Base-by-base conservation (phyloP, 768 basidiomycete species). In the Naganishia friedmannii region DNA sequence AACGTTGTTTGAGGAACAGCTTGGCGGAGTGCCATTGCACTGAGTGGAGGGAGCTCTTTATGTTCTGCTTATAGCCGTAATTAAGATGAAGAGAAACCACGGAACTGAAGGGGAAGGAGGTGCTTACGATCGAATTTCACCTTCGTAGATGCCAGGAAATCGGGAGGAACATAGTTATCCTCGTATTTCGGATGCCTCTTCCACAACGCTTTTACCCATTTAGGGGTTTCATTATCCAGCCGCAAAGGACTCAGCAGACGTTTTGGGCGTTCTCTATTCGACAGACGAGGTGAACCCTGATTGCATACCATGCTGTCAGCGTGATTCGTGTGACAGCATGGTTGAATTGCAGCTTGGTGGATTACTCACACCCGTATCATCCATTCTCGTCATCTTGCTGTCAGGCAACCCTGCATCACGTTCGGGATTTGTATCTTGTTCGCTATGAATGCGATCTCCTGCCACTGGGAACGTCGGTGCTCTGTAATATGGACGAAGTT, bases 81-180 rank as follows among this genome's bases (percentile, higher is more conserved):
- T 88, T 78, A 42, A 12, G 48, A 12, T 54, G 37, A 26, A 9
- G 12, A 31, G 10, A 28, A 34, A 67, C 29, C 7, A 70, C 46
- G 28, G 28, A 67, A 65, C 79, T 34, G 10, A 17, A 28, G 28
- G 53, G 58, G 31, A 13, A 93, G 91, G 86, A 80, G 12, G 93
- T 94, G n/a, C 51, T 55, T 55, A 70, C 70, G n/a, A 21, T 53
- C 70, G 21, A 53, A 55, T 29, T 37, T 63, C 13, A 57, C 37
- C 26, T 53, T 45, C 12, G 71, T 55, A 12, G 69, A 63, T 2
- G 60, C 53, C 28, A 93, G 84, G 80, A 94, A 94, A 10, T 87
- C 84, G 8, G 84, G 82, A 12, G 90, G 89, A 65, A 94, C 87
- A 83, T 92, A 87, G 79, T 93, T 92, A 81, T 95, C 93, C 39